Evolutionary conservation across 2,329 filamentous ascomycete genomes (phyloP).

Genomic region (Raffaelea arxii): DNA sequence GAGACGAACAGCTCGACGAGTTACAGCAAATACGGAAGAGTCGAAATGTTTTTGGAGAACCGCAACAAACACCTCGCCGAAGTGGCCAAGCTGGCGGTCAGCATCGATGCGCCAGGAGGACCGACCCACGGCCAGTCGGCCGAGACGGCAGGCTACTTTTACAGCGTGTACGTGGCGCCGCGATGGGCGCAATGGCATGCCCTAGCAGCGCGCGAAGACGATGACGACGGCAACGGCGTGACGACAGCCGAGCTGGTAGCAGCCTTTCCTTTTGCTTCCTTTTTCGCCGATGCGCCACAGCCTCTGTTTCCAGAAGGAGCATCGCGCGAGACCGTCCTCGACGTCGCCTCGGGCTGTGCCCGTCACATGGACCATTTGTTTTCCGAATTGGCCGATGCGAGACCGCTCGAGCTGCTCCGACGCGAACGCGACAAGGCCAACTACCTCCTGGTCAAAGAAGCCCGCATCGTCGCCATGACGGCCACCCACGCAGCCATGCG

Average conservation of each 20-base stretch:
- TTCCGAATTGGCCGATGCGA: conserved; percentile 80
- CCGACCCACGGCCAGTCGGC: conserved; percentile 95
- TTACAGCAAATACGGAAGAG: conserved; percentile 89
- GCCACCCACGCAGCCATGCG: conserved; percentile 96
- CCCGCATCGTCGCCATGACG: conserved; percentile 97
- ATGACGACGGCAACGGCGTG: too few species aligned
- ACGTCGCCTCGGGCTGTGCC: conserved; percentile 77
- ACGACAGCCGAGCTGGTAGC: conserved; percentile 54
- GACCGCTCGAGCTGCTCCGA: conserved; percentile 89
- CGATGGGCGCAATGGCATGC: conserved; percentile 81
- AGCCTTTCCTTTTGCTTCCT: conserved; percentile 78
- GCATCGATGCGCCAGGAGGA: conserved; percentile 76
- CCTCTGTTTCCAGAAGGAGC: conserved; percentile 60
- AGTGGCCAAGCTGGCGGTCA: conserved; percentile 76
- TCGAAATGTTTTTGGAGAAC: conserved; percentile 91
- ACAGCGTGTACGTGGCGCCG: conserved; percentile 81
- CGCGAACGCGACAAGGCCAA: conserved; percentile 88
- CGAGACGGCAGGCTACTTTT: conserved; percentile 95
- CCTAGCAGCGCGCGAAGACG: conserved; percentile 43
- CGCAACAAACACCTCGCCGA: conserved; percentile 68
- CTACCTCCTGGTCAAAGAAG: conserved; percentile 89
- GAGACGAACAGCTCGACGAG: conserved; percentile 73
- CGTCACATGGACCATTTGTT: conserved; percentile 86
- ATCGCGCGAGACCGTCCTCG: conserved; percentile 57
- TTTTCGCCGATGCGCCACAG: conserved; percentile 80